Evolutionary conservation across 1,284 basidiomycete genomes (phyloP).

Genomic region (Boletellus deceptivus): DNA sequence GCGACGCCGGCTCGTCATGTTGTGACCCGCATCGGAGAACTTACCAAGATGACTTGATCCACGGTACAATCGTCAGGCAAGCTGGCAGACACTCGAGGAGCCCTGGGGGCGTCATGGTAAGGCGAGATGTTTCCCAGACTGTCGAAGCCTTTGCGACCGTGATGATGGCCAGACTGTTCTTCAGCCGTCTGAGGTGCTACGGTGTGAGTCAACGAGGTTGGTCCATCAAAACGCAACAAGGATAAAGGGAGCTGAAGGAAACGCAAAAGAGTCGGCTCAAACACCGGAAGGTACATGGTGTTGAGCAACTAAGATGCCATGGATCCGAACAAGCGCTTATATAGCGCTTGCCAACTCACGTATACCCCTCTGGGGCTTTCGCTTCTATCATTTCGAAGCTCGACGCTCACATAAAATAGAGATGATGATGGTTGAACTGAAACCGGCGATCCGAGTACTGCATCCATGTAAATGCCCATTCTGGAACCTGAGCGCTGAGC

Average conservation of each 20-base stretch:
- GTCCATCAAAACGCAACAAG: not conserved
- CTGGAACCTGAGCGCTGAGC: conserved; percentile 36
- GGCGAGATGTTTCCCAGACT: not conserved
- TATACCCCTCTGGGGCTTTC: not conserved
- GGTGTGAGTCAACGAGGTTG: not conserved
- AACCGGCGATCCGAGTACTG: too few relatives aligned
- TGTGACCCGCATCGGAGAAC: conserved; percentile 2
- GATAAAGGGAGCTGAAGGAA: conserved; percentile 1
- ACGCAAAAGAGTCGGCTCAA: not conserved
- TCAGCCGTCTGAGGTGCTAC: not conserved
- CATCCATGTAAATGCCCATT: too few relatives aligned
- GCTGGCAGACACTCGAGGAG: conserved; percentile 31
- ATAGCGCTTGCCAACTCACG: not conserved
- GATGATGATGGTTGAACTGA: too few relatives aligned
- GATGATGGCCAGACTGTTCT: not conserved
- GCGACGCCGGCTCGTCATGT: not conserved
- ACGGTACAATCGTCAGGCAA: conserved; percentile 45
- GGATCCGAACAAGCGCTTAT: not conserved
- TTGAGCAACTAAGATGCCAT: too few relatives aligned
- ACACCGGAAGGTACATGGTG: not conserved
- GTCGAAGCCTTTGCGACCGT: not conserved
- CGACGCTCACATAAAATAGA: too few relatives aligned
- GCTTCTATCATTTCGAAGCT: too few relatives aligned
- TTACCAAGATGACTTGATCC: conserved; percentile 43
- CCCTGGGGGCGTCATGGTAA: conserved; percentile 30